Conservation (phyloP, 2,329 filamentous ascomycete species). For the Plectosphaerella cucumerina region DNA sequence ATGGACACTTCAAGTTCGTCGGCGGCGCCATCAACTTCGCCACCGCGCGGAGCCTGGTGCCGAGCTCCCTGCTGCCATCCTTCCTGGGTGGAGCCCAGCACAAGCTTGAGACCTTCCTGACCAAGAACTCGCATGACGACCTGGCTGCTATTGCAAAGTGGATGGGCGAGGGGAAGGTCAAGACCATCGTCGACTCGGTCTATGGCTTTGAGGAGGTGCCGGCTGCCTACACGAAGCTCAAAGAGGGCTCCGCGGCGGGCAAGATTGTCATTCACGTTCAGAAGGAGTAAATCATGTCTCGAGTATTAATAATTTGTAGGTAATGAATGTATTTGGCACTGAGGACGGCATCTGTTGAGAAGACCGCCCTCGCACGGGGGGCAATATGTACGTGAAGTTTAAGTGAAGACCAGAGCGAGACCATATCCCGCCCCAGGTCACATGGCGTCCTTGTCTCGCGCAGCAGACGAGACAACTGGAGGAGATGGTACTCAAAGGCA, state of each 20-base stretch:
- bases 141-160: slow-evolving; percentile 46
- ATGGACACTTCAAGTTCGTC: slow-evolving; percentile 47
- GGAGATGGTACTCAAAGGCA: slow-evolving; percentile 5
- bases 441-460: background rate
- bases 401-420: no score
- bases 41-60: slow-evolving; percentile 17
- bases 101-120: slow-evolving; percentile 35
- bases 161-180: slow-evolving; percentile 55
- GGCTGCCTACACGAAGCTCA: slow-evolving; percentile 54
- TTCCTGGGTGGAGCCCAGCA: slow-evolving; percentile 36
- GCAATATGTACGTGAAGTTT: no score
- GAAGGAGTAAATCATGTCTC: slow-evolving; percentile 1
- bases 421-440: no score
- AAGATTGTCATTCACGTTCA: slow-evolving; percentile 47
- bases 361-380: no score
- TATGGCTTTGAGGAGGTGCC: slow-evolving; percentile 53
- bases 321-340: no score
- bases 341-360: no score
- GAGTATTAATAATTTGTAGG: background rate
- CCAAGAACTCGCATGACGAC: slow-evolving; percentile 37
- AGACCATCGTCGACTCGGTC: slow-evolving; percentile 48
- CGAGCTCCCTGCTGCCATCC: slow-evolving; percentile 21
- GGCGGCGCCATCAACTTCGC: slow-evolving; percentile 31
- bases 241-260: slow-evolving; percentile 52
- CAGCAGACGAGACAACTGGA: background rate